Base-by-base conservation (phyloP, 129 eudicot genomes). In the Pittosporum tobira region DNA sequence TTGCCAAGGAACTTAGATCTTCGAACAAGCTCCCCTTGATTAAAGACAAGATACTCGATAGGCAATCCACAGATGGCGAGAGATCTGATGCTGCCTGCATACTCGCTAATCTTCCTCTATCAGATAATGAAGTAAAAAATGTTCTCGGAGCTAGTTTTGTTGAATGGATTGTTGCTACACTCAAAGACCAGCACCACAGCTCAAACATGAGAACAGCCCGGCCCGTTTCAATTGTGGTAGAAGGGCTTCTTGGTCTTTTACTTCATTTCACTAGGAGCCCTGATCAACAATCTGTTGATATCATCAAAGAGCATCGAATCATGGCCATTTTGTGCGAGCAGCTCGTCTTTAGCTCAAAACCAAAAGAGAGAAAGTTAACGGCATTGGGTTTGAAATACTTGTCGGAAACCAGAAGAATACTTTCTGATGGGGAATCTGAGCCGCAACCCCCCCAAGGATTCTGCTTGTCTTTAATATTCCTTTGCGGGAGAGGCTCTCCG, bases 221-320 rank as follows among this genome's bases (percentile, higher is more conserved):
- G 37, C 60, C 72, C 14, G 30, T 67, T 16, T 59, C 74, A 53
- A 45, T 29, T 18, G 61, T 71, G 77, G 50, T 31, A n/a, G 77
- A 76, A 76, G 81, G 81, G 62, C 77, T 76, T 50, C 70, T 76
- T n/a, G 77, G 81, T 38, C 47, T 76, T 14, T 31, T 76, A 48
- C 65, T 76, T 6, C 81, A 76, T 66, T 71, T 71, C 48, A 29
- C 76, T 11, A 54, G 48, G 40, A 61, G 38, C 24, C 59, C 42
- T n/a, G 77, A 71, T 58, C 59, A 46, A 24, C 70, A 76, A 62
- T 53, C 46, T 20, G 20, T 56, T 22, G 52, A 22, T 31, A 9
- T 67, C 51, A 52, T 71, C 46, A 66, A 66, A 45, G 77, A 76
- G 38, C 49, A 61, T 31, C 57, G 65, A 14, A 69, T 71, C 24